These are phyloP conservation scores for Penicillium coffeae DNA, from an alignment of 495 filamentous ascomycete species.

Conservation along the genomic window DNA sequence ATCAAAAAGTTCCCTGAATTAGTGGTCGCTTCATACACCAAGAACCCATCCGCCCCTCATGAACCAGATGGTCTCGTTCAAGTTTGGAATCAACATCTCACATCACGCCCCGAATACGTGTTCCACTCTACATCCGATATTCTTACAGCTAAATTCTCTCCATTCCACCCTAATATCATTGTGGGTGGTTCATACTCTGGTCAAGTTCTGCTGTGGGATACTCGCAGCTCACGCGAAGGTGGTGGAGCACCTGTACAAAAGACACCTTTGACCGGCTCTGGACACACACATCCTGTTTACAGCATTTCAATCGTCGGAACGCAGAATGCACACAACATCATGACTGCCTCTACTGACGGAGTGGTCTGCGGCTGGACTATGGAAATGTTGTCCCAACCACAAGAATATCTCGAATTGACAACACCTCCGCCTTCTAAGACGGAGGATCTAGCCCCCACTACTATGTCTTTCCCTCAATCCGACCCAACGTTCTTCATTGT, in stretches of 20 bases:
- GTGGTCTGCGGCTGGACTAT: slow-evolving; percentile 95
- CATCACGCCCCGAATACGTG: slow-evolving; percentile 89
- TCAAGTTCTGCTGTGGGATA: slow-evolving; percentile 98
- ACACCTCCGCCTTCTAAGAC: slow-evolving; percentile 86
- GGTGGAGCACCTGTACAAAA: slow-evolving; percentile 88
- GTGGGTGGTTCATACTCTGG: slow-evolving; percentile 93
- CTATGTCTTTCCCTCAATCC: slow-evolving; percentile 91
- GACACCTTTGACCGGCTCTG: slow-evolving; percentile 84
- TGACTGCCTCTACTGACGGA: slow-evolving; percentile 93
- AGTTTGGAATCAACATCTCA: slow-evolving; percentile 94
- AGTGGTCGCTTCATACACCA: slow-evolving; percentile 89
- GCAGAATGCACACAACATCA: slow-evolving; percentile 97
- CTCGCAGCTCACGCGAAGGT: slow-evolving; percentile 58
- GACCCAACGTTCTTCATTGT: slow-evolving; percentile 98
- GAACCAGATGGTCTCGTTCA: slow-evolving; percentile 93
- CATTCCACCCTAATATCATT: slow-evolving; percentile 93
- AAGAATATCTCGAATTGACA: slow-evolving; percentile 82
- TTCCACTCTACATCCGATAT: slow-evolving; percentile 97
- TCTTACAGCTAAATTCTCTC: slow-evolving; percentile 91
- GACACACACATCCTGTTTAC: slow-evolving; percentile 96
- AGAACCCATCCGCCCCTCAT: slow-evolving; percentile 90
- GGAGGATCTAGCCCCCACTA: slow-evolving; percentile 92
- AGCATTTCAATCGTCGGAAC: slow-evolving; percentile 92
- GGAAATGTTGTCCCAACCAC: slow-evolving; percentile 93
- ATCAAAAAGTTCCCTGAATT: slow-evolving; percentile 73